Base-by-base conservation (phyloP, 2,329 filamentous ascomycete genomes). In the Cladosporium sp. region DNA sequence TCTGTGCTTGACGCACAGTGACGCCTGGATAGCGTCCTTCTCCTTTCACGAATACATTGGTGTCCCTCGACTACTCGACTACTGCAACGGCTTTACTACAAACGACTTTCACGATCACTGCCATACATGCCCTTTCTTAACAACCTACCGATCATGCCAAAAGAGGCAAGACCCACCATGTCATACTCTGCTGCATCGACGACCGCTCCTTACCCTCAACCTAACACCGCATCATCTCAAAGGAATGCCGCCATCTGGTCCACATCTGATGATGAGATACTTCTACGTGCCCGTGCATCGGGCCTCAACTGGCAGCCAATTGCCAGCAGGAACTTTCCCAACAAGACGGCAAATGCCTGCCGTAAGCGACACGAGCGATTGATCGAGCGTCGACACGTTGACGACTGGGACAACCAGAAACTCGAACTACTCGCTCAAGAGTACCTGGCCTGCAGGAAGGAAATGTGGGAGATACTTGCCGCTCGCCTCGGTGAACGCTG, bases 301-400 rank as follows among this genome's bases (percentile, higher is more conserved):
- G 90, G 91, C 28, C 85, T 93, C 76, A 94, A 93, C 79, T 96
- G 92, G 92, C 86, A 87, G 64, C 89, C 92, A 72, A 95, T 96
- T 75, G 89, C 92, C 72, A 83, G 84, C 68, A 86, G 85, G 68
- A 87, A 92, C 79, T 96, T 96, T 76, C 90, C 89, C 1, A 84
- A 80, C 76, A 96, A 96, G 82, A 85, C 84, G 14, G 80, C 90
- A 66, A 95, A 95, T 76, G 93, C 93, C 21, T 96, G 92, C 80
- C 91, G 92, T 70, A 96, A 96, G 81, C 87, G 92, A 65, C 92
- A 96, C 74, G 92, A 96, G 79, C 86, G 92, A 49, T 81, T 96
- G 70, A 89, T 94, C 84, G 90, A 94, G 79, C 87, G 89, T 70
- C 75, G 83, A 75, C 88, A 88, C 66, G 86, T 88, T 58, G 89